Conservation (phyloP, 202 grass and related monocot species). For the Musa balbisiana region DNA sequence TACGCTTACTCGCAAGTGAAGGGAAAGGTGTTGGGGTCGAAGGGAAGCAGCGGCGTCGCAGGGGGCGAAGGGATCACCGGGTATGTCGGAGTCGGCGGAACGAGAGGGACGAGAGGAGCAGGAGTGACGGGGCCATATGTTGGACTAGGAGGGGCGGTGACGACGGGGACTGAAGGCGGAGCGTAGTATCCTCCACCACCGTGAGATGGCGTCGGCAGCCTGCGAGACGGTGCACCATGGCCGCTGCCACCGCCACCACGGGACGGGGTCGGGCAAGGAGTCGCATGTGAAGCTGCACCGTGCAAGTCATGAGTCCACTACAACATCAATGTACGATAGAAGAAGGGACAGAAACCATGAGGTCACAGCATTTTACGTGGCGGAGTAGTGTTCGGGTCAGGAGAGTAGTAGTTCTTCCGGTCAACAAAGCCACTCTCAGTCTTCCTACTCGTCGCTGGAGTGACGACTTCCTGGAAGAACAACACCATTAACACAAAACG, state of each 20-base stretch:
- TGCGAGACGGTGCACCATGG: conserved; percentile 16
- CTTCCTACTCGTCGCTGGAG: conserved; percentile 6
- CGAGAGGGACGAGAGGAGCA: conserved; percentile 37
- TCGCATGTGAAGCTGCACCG: too few species aligned
- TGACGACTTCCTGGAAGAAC: conserved; percentile 1
- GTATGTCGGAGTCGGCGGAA: conserved; percentile 26
- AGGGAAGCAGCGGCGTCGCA: neutral
- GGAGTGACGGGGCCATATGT: conserved; percentile 21
- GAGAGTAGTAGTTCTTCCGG: conserved; percentile 43
- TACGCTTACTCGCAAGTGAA: neutral
- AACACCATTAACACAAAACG: neutral
- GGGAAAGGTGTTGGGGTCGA: conserved; percentile 13
- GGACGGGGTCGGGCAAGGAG: conserved; percentile 3
- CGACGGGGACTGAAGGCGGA: conserved; percentile 15
- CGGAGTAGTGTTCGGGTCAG: conserved; percentile 21
- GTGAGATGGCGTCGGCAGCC: conserved; percentile 22
- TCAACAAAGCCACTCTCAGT: conserved; percentile 24
- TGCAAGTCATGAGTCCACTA: too few species aligned
- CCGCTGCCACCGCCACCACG: conserved; percentile 14
- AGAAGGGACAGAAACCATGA: neutral
- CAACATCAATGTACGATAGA: too few species aligned
- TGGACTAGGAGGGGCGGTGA: conserved; percentile 19
- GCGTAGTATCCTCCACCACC: conserved; percentile 31
- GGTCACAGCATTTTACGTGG: neutral
- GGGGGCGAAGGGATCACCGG: conserved; percentile 33